phyloP scores from a whole-genome alignment of 1,139 yeast genomes.

The Kodamaea plutei region DNA sequence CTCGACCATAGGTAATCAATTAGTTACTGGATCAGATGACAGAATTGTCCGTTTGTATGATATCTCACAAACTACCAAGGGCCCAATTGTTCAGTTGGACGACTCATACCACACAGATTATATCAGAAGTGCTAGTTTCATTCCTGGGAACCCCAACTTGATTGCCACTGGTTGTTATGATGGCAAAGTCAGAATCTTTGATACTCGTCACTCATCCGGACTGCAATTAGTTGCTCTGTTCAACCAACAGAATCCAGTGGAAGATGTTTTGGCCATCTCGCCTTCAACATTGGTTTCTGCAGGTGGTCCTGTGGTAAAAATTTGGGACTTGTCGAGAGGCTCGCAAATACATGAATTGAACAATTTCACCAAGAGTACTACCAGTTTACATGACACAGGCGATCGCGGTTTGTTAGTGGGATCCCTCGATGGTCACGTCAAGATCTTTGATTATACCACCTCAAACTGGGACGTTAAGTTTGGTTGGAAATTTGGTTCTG shows the following conservation, averaged over 20 bases:
- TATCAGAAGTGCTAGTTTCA: slow-evolving; percentile 75
- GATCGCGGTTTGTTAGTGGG: slow-evolving; percentile 84
- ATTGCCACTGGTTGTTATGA: slow-evolving; percentile 95
- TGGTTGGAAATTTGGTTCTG: slow-evolving; percentile 93
- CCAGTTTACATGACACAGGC: slow-evolving; percentile 69
- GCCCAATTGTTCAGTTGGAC: slow-evolving; percentile 62
- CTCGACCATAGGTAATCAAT: slow-evolving; percentile 63
- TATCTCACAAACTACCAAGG: slow-evolving; percentile 64
- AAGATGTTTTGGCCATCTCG: slow-evolving; percentile 75
- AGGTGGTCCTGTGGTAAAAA: slow-evolving; percentile 83
- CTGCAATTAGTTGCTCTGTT: slow-evolving; percentile 46
- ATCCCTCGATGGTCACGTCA: slow-evolving; percentile 94
- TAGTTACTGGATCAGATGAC: slow-evolving; percentile 91
- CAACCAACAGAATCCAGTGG: slow-evolving; percentile 61
- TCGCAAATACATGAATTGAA: slow-evolving; percentile 57
- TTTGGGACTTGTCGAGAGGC: slow-evolving; percentile 89
- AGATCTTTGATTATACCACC: slow-evolving; percentile 77
- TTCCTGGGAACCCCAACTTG: slow-evolving; percentile 69
- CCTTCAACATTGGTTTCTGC: slow-evolving; percentile 78
- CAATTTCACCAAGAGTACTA: slow-evolving; percentile 91
- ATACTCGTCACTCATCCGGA: slow-evolving; percentile 58
- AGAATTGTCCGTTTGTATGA: slow-evolving; percentile 83
- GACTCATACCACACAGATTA: slow-evolving; percentile 78
- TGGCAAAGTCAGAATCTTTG: slow-evolving; percentile 81
- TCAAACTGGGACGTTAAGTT: slow-evolving; percentile 84